phyloP scores from a whole-genome alignment of 768 basidiomycete species.

The Mycena kentingensis region DNA sequence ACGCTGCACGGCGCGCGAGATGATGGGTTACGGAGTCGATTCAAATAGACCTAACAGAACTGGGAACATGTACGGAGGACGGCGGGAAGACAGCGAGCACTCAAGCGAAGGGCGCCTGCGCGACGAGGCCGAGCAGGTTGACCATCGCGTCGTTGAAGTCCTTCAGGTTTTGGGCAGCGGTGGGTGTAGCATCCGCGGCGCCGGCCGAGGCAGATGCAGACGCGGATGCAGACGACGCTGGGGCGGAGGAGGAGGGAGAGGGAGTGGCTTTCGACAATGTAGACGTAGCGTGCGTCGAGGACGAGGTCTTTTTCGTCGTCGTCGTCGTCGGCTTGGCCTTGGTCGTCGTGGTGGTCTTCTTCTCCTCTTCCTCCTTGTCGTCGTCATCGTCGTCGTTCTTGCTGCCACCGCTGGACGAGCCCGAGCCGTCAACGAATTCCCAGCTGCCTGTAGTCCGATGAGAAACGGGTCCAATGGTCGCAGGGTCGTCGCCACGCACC shows the following conservation, averaged over 20 bases:
- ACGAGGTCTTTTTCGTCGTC: not conserved
- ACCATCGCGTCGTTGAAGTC: constrained; percentile 7
- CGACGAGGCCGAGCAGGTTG: constrained; percentile 1
- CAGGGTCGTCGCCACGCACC: constrained; percentile 1
- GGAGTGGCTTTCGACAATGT: not conserved
- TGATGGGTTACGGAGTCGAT: too few relatives aligned
- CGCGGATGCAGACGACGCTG: not conserved
- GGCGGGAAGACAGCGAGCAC: too few relatives aligned
- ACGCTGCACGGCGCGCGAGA: too few relatives aligned
- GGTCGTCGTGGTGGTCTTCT: constrained; percentile 4
- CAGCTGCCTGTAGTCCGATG: not conserved
- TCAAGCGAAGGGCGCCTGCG: constrained; percentile 7
- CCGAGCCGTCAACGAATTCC: constrained; percentile 3
- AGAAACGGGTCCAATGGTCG: not conserved
- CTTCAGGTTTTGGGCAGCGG: constrained; percentile 7
- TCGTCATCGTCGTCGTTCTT: not conserved
- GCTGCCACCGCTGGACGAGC: not conserved
- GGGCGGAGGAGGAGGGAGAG: not conserved
- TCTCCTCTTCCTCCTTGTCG: not conserved
- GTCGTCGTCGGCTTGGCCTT: not conserved
- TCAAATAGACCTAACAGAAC: too few relatives aligned
- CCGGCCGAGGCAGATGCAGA: not conserved
- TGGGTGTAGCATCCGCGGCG: not conserved
- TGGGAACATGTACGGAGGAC: too few relatives aligned
- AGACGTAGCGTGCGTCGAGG: constrained; percentile 1